Percentiles rank a stretch among this genome's conserved stretches.
Evolutionary conservation across 208 protist species (phyloP).

Genomic region (Chromosphaera perkinsii): DNA sequence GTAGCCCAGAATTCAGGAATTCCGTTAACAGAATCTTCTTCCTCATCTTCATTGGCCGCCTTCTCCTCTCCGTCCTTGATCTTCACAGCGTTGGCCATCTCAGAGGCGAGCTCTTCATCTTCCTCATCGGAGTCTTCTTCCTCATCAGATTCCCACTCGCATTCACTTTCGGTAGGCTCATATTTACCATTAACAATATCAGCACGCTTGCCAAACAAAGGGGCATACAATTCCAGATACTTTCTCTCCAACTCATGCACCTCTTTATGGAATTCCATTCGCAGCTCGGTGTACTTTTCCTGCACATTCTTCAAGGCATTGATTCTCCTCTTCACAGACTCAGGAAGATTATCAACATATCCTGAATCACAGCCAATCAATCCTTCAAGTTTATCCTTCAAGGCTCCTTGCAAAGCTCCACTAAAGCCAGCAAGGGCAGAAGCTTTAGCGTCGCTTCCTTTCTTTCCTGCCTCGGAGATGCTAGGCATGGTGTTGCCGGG

Average conservation of each 20-base stretch:
- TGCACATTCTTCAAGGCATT: slow-evolving; percentile 19
- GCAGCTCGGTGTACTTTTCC: not conserved
- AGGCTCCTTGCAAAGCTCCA: too few species aligned
- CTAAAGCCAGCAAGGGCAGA: too few species aligned
- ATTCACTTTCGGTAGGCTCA: slow-evolving; percentile 26
- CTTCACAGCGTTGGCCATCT: too few species aligned
- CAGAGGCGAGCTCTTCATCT: too few species aligned
- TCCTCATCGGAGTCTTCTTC: slow-evolving; percentile 25
- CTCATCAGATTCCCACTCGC: slow-evolving; percentile 2
- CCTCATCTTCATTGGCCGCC: too few species aligned
- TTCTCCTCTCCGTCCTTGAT: too few species aligned
- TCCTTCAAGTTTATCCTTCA: too few species aligned
- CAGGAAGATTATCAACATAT: slow-evolving; percentile 1
- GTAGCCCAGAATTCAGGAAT: slow-evolving; percentile 14
- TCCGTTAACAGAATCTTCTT: too few species aligned
- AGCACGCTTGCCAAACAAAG: slow-evolving; percentile 28
- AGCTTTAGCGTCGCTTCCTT: too few species aligned
- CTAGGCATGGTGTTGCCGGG: too few species aligned
- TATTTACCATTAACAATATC: slow-evolving; percentile 11
- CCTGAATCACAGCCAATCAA: too few species aligned
- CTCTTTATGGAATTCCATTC: slow-evolving; percentile 23
- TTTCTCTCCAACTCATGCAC: slow-evolving; percentile 30
- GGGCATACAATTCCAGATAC: slow-evolving; percentile 12
- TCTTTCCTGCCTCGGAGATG: too few species aligned
- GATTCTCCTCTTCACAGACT: slow-evolving; percentile 12